Conservation (phyloP, 2,329 filamentous ascomycete species). For the Alternaria angustiovoidea region DNA sequence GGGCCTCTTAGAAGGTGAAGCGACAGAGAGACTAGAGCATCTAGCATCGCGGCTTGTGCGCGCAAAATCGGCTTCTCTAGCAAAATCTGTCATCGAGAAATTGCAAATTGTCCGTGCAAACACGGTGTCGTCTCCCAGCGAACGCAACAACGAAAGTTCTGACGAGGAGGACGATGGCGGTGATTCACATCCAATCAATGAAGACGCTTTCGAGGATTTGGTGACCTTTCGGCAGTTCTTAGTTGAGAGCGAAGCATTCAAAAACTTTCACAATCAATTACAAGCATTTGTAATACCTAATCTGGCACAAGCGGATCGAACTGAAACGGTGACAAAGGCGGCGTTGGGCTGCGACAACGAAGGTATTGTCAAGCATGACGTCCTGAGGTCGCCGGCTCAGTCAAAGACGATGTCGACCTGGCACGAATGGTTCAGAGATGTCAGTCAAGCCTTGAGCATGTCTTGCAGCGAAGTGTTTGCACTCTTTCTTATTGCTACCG, state of each 20-base stretch:
- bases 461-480: neutral
- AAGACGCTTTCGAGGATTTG: conserved; percentile 20
- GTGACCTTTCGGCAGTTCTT: conserved; percentile 23
- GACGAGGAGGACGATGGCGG: conserved; percentile 15
- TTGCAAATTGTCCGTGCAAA: neutral
- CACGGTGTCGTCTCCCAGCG: neutral
- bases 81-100: conserved; percentile 15
- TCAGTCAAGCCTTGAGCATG: neutral
- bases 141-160: conserved; percentile 5
- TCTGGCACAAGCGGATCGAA: neutral
- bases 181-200: conserved; percentile 4
- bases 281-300: conserved; percentile 14
- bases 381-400: neutral
- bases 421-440: neutral
- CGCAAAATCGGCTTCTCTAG: conserved; percentile 12
- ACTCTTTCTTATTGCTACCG: neutral
- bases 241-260: conserved; percentile 21
- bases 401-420: neutral
- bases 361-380: neutral
- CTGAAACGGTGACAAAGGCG: too few relatives aligned
- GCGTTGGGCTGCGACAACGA: neutral
- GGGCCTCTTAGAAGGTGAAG: neutral
- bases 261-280: conserved; percentile 11
- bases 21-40: conserved; percentile 6
- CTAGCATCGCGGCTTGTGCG: conserved; percentile 15